phyloP scores from a whole-genome alignment of 2,329 filamentous ascomycete species.

The Trichoderma polysporum region DNA sequence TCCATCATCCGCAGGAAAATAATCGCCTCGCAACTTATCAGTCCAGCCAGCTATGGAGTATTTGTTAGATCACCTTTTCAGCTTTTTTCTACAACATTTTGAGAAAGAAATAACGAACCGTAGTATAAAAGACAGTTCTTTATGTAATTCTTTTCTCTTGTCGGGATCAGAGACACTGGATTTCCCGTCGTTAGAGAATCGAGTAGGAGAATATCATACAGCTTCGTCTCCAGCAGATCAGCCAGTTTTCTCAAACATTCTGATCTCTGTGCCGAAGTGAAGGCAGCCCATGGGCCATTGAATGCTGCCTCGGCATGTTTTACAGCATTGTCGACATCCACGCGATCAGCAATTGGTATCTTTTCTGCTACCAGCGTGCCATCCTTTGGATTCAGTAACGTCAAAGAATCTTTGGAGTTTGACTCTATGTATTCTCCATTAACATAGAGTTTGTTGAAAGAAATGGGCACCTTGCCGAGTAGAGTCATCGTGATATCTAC shows the following conservation, averaged over 20 bases:
- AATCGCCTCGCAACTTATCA: neutral
- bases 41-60: neutral
- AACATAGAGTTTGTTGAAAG: neutral
- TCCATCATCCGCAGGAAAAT: neutral
- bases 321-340: neutral
- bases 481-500: neutral
- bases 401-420: neutral
- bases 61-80: neutral
- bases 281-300: neutral
- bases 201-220: neutral
- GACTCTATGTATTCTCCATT: neutral
- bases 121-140: slow-evolving; percentile 7
- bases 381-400: neutral
- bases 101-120: neutral
- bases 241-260: neutral
- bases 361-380: slow-evolving; percentile 1
- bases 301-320: slow-evolving; percentile 3
- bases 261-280: neutral
- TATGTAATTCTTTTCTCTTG: slow-evolving; percentile 8
- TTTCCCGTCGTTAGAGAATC: slow-evolving; percentile 4
- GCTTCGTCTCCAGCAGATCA: slow-evolving; percentile 4
- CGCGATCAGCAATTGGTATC: neutral
- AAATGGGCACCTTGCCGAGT: neutral
- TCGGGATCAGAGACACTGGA: neutral
- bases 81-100: rapidly evolving